These are phyloP conservation scores for Xylaria sp. DNA, from an alignment of 2,329 filamentous ascomycete species.

Conservation along the genomic window DNA sequence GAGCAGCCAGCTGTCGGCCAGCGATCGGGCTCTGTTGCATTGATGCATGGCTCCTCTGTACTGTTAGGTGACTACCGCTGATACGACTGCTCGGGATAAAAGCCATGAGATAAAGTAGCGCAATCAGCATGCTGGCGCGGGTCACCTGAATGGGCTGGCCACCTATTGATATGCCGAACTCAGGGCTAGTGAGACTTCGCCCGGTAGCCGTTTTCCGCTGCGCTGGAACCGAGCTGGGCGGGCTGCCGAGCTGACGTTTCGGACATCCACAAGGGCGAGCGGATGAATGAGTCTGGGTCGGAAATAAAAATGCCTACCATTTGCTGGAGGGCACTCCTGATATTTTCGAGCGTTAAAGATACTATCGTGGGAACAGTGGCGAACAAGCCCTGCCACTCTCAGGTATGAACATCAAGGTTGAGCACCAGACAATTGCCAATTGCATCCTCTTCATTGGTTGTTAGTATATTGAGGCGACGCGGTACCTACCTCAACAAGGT, in stretches of 20 bases:
- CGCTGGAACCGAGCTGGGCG: slow-evolving; percentile 31
- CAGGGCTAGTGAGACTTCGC: slow-evolving; percentile 3
- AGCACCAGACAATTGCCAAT: neutral
- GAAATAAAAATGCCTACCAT: neutral
- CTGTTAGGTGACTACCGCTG: too few species aligned
- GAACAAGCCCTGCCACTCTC: neutral
- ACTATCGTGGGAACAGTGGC: neutral
- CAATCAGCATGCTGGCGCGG: slow-evolving; percentile 6
- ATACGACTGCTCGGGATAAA: neutral
- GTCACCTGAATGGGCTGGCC: slow-evolving; percentile 3
- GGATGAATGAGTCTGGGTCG: neutral
- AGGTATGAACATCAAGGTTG: slow-evolving; percentile 6
- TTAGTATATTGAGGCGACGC: slow-evolving; percentile 6
- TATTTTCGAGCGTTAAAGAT: neutral
- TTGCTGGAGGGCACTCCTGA: too few species aligned
- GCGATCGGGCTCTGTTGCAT: slow-evolving; percentile 16
- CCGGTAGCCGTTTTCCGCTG: slow-evolving; percentile 22
- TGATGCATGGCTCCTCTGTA: neutral
- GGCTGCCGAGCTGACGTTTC: slow-evolving; percentile 18
- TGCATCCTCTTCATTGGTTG: neutral
- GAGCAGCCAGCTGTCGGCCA: slow-evolving; percentile 17
- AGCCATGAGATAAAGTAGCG: slow-evolving; percentile 16
- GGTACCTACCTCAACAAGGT: slow-evolving; percentile 19
- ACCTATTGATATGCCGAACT: slow-evolving; percentile 3
- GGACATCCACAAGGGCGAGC: slow-evolving; percentile 17